Conservation (phyloP, 1,284 basidiomycete species). For the Coniophora puteana region DNA sequence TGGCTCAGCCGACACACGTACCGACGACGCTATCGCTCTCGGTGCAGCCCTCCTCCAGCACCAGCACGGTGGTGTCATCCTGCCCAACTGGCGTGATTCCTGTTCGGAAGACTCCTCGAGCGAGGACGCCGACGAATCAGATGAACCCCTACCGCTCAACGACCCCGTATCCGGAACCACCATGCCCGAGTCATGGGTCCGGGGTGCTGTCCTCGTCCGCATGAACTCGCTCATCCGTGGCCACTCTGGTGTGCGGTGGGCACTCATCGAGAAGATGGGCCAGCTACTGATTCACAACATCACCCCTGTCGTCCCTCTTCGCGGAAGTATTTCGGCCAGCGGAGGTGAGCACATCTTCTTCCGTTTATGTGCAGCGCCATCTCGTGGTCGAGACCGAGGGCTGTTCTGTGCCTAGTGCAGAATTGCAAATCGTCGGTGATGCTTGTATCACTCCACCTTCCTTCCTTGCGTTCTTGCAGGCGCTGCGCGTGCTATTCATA, state of each 20-base stretch:
- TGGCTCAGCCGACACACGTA: slow-evolving; percentile 72
- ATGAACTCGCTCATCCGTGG: slow-evolving; percentile 88
- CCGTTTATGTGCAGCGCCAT: no score
- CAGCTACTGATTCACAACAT: slow-evolving; percentile 71
- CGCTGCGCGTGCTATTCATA: neutral
- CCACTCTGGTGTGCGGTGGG: slow-evolving; percentile 82
- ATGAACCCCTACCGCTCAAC: slow-evolving; percentile 53
- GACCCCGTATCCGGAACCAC: slow-evolving; percentile 65
- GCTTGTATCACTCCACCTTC: neutral
- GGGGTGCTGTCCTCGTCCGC: slow-evolving; percentile 82
- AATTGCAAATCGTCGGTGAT: no score
- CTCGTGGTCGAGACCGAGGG: neutral
- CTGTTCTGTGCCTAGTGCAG: slow-evolving; percentile 4
- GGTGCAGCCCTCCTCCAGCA: slow-evolving; percentile 79
- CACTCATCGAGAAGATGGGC: slow-evolving; percentile 78
- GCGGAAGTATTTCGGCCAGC: slow-evolving; percentile 80
- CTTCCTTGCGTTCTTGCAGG: neutral
- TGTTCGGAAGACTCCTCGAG: no score
- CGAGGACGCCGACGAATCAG: slow-evolving; percentile 32
- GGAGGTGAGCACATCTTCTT: slow-evolving; percentile 49
- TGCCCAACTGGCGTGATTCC: no score
- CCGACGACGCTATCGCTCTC: slow-evolving; percentile 62
- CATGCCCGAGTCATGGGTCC: slow-evolving; percentile 91
- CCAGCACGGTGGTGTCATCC: slow-evolving; percentile 64
- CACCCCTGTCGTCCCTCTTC: slow-evolving; percentile 80